Conservation (phyloP, 257 asterid species). For the Fraxinus excelsior region DNA sequence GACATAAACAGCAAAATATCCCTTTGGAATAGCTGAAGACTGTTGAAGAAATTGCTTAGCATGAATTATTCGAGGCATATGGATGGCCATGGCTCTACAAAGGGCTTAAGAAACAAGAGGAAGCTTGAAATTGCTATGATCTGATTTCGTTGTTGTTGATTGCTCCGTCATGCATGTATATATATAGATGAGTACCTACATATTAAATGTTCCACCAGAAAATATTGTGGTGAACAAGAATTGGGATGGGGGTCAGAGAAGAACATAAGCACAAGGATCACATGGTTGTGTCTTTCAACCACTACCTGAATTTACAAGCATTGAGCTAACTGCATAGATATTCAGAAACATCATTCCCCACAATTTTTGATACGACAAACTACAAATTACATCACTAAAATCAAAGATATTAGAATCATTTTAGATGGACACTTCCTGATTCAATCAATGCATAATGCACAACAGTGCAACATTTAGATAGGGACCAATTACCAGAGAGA, state of each 20-base stretch:
- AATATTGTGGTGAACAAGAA: too few relatives aligned
- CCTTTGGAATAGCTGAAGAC: conserved; percentile 47
- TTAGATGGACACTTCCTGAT: not conserved
- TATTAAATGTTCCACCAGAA: too few relatives aligned
- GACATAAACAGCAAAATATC: conserved; percentile 42
- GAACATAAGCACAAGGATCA: not conserved
- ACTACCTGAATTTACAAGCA: not conserved
- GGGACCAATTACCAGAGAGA: not conserved
- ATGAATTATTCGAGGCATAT: not conserved
- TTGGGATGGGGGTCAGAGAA: too few relatives aligned
- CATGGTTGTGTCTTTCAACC: not conserved
- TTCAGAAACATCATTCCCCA: conserved; percentile 4
- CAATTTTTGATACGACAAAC: not conserved
- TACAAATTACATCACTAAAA: too few relatives aligned
- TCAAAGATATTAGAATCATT: not conserved
- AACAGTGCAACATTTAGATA: not conserved
- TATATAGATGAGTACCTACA: too few relatives aligned
- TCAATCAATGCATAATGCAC: not conserved
- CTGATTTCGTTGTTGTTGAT: too few relatives aligned
- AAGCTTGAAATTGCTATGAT: not conserved
- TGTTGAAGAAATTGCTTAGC: conserved; percentile 27
- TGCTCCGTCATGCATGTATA: too few relatives aligned
- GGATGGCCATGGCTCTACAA: conserved; percentile 30
- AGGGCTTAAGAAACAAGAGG: not conserved
- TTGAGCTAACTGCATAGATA: not conserved